Evolutionary conservation across 805 yeast species (phyloP).

Genomic region (Ogataea haglerorum): DNA sequence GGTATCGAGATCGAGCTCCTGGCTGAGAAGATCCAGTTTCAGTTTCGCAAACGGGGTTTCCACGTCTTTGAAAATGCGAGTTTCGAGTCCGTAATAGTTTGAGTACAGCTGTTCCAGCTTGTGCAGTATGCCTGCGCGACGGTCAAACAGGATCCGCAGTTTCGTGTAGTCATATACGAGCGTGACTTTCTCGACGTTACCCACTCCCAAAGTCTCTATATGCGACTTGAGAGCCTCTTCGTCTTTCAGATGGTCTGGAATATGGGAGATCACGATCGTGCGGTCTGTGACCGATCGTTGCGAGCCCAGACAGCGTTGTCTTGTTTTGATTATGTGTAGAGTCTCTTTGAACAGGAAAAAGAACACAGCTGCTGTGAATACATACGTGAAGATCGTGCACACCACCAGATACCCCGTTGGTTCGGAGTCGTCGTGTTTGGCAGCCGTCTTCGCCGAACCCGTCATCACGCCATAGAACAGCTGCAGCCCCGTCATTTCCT

Average conservation of each 20-base stretch:
- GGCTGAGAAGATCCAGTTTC: constrained; percentile 21
- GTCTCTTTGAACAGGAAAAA: constrained; percentile 46
- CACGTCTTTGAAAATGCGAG: constrained; percentile 30
- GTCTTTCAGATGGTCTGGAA: constrained; percentile 45
- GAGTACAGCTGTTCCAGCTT: constrained; percentile 43
- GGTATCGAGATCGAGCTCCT: constrained; percentile 6
- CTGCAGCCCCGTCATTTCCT: constrained; percentile 18
- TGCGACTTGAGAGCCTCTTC: constrained; percentile 44
- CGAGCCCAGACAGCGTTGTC: constrained; percentile 57
- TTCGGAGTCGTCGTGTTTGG: constrained; percentile 25
- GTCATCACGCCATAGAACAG: constrained; percentile 8
- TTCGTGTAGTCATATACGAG: constrained; percentile 42
- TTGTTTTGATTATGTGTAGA: constrained; percentile 43
- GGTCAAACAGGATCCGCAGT: constrained; percentile 37
- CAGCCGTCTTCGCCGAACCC: constrained; percentile 8
- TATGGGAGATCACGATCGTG: constrained; percentile 53
- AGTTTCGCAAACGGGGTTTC: constrained; percentile 28
- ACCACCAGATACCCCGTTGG: constrained; percentile 42
- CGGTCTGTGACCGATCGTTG: constrained; percentile 60
- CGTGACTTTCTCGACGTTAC: constrained; percentile 49
- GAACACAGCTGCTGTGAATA: constrained; percentile 47
- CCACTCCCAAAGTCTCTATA: constrained; percentile 54
- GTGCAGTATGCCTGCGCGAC: constrained; percentile 32
- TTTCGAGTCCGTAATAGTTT: constrained; percentile 38
- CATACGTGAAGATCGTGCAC: constrained; percentile 54